Conservation (phyloP, 176 grass and related monocot genomes). For the Microstegium vimineum region DNA sequence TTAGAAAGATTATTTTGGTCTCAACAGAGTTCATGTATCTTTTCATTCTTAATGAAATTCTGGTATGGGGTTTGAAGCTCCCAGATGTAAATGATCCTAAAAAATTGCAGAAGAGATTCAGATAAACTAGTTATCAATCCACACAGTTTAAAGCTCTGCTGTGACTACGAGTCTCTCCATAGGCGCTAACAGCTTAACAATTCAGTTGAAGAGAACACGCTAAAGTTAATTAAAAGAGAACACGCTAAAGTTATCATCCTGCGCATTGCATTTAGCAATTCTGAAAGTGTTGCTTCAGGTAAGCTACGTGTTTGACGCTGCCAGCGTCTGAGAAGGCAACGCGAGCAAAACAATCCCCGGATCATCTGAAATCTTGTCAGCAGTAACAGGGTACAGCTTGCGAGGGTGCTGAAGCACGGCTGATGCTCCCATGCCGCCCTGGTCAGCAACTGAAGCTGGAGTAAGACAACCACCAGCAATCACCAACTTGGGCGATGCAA, state of each 20-base stretch:
- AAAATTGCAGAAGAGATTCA: neutral
- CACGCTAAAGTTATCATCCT: neutral
- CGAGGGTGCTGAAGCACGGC: neutral
- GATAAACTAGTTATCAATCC: too few species aligned
- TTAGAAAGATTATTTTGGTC: neutral
- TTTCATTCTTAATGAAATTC: neutral
- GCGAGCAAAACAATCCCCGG: slow-evolving; percentile 18
- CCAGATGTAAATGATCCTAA: neutral
- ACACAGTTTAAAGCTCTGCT: neutral
- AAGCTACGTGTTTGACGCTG: neutral
- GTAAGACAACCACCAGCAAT: neutral
- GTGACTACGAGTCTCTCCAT: neutral
- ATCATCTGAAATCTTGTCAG: neutral
- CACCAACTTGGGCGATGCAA: neutral
- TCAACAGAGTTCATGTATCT: neutral
- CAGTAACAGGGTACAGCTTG: neutral
- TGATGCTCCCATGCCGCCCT: neutral
- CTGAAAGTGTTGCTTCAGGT: neutral
- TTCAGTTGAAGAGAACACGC: neutral
- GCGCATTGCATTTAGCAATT: neutral
- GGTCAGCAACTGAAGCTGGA: neutral
- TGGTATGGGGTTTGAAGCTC: neutral
- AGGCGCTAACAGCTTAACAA: neutral
- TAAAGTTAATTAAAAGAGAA: too few species aligned
- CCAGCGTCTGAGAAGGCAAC: slow-evolving; percentile 1